Percentiles rank a stretch among this genome's conserved stretches.
Conservation (phyloP, 176 grass and related monocot genomes). For the Avena insularis region DNA sequence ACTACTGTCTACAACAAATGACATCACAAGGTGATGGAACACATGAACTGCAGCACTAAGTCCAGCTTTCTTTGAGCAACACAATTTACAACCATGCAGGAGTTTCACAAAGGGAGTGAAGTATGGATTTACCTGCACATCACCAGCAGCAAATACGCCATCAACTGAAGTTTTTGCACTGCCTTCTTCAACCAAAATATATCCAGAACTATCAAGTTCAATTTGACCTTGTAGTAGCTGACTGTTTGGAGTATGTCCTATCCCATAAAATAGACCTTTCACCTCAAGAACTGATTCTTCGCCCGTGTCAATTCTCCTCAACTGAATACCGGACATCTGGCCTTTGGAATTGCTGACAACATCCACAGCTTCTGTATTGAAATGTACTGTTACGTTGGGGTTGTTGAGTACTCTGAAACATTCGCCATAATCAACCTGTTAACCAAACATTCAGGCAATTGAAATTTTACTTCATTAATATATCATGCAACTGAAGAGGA, state of each 20-base stretch:
- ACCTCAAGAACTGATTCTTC: constrained; percentile 78
- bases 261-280: constrained; percentile 98
- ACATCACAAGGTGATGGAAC: neutral
- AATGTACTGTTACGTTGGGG: constrained; percentile 96
- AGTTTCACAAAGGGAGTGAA: constrained; percentile 14
- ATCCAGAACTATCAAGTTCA: constrained; percentile 81
- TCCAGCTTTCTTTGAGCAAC: neutral
- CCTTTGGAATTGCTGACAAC: constrained; percentile 86
- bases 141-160: constrained; percentile 99
- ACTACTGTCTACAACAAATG: constrained; percentile 14
- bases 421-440: constrained; percentile 99
- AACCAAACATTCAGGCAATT: constrained; percentile 97
- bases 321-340: constrained; percentile 88
- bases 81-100: constrained; percentile 22
- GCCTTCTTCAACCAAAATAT: constrained; percentile 85
- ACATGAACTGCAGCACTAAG: constrained; percentile 32
- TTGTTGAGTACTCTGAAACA: constrained; percentile 99
- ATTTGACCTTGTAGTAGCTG: constrained; percentile 89
- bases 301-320: constrained; percentile 67
- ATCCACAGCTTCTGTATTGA: constrained; percentile 88
- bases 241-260: constrained; percentile 97
- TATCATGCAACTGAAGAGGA: constrained; percentile 57
- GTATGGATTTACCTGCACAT: constrained; percentile 81
- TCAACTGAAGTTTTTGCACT: constrained; percentile 86
- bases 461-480: constrained; percentile 85